Conservation (phyloP, 2,329 filamentous ascomycete species). For the Huntiella savannae region DNA sequence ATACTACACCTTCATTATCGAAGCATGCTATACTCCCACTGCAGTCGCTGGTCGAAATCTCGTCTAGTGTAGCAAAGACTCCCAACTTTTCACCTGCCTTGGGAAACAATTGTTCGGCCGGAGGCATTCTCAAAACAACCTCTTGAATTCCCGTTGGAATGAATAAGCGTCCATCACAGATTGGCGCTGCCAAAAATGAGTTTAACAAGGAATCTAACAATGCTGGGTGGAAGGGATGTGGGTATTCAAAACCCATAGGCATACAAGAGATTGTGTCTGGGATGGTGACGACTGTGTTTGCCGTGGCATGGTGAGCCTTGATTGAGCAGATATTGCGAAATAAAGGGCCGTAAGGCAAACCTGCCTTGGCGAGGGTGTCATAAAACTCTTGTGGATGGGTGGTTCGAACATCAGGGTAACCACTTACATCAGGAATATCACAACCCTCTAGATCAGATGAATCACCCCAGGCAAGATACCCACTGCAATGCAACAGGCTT, state of each 20-base stretch:
- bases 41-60: not conserved
- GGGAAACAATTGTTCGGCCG: not conserved
- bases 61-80: not conserved
- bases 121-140: not conserved
- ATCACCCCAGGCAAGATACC: no score
- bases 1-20: not conserved
- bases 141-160: not conserved
- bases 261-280: constrained; percentile 32
- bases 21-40: not conserved
- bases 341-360: constrained; percentile 30
- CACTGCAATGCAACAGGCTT: no score
- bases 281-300: constrained; percentile 22
- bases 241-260: constrained; percentile 33
- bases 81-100: not conserved
- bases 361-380: constrained; percentile 28
- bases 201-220: constrained; percentile 38
- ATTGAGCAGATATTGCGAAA: constrained; percentile 28
- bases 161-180: not conserved
- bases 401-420: not conserved
- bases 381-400: constrained; percentile 17
- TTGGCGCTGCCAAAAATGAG: constrained; percentile 22
- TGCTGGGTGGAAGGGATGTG: constrained; percentile 35
- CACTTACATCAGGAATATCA: no score
- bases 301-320: constrained; percentile 17
- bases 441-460: no score